These are phyloP conservation scores for Lobosporangium transversale DNA, from an alignment of 192 early-diverging fungal genomes.

Conservation along the genomic window DNA sequence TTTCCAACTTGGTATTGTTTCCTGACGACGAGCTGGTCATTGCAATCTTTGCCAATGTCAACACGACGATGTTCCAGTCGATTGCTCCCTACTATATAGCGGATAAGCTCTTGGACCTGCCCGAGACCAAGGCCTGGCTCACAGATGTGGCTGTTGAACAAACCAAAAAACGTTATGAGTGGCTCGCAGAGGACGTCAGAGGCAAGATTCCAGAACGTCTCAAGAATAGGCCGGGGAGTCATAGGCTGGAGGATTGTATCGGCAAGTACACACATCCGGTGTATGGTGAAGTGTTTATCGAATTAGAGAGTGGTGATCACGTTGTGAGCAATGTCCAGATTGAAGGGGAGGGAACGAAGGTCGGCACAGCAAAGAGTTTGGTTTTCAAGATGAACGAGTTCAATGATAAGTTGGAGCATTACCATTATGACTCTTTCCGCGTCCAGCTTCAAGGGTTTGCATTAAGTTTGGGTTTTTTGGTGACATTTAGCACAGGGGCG, in stretches of 20 bases:
- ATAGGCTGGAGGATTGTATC: background rate
- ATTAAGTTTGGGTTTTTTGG: background rate
- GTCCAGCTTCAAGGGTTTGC: slow-evolving; percentile 2
- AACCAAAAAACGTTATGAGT: background rate
- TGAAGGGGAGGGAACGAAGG: background rate
- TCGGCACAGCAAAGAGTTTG: background rate
- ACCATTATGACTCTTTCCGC: slow-evolving; percentile 18
- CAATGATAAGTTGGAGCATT: slow-evolving; percentile 7
- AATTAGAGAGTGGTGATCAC: background rate
- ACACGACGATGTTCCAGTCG: background rate
- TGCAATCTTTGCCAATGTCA: background rate
- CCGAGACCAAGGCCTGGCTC: slow-evolving; percentile 12
- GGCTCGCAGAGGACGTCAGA: background rate
- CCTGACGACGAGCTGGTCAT: slow-evolving; percentile 16
- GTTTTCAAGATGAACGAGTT: slow-evolving; percentile 4
- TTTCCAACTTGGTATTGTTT: background rate
- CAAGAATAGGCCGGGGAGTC: slow-evolving; percentile 5
- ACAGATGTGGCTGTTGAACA: background rate
- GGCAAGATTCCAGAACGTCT: background rate
- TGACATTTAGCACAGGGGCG: background rate
- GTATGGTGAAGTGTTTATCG: slow-evolving; percentile 3
- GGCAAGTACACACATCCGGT: slow-evolving; percentile 11
- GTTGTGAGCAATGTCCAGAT: background rate
- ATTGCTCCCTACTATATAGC: background rate
- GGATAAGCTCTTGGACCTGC: slow-evolving; percentile 2